phyloP scores from a whole-genome alignment of 2,329 filamentous ascomycete genomes.

The Penicillium sclerotigenum region DNA sequence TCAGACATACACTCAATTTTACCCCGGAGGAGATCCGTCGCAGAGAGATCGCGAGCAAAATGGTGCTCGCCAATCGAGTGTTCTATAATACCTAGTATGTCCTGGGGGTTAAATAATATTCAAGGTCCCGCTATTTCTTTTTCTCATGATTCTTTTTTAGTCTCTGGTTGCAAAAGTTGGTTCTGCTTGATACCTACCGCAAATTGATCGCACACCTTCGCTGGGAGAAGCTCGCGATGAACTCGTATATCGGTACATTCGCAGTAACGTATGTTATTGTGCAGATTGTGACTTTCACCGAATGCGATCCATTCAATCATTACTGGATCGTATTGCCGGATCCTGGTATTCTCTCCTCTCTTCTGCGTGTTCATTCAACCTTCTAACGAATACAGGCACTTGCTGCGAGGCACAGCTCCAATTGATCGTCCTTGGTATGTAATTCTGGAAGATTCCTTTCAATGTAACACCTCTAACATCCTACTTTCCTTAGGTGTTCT shows the following conservation, averaged over 20 bases:
- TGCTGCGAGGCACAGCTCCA: conserved; percentile 16
- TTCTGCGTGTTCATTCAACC: background rate
- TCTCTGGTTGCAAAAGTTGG: conserved; percentile 18
- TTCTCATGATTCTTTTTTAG: conserved; percentile 9
- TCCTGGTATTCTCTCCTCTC: conserved; percentile 7
- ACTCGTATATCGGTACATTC: conserved; percentile 9
- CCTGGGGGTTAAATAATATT: background rate
- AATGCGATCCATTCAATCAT: conserved; percentile 16
- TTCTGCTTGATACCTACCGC: conserved; percentile 18
- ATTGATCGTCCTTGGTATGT: conserved; percentile 15
- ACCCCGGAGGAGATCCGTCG: conserved; percentile 32
- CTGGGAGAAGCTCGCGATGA: conserved; percentile 16
- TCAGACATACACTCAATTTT: conserved; percentile 26
- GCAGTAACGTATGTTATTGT: conserved; percentile 13
- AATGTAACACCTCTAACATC: background rate
- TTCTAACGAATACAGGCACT: conserved; percentile 5
- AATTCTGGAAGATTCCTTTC: background rate
- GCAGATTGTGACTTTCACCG: conserved; percentile 17
- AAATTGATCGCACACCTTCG: conserved; percentile 10
- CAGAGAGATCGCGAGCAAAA: conserved; percentile 36
- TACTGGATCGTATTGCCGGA: conserved; percentile 17
- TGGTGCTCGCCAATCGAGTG: conserved; percentile 33
- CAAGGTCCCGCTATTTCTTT: background rate
- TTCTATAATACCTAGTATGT: conserved; percentile 39
- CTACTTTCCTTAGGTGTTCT: conserved; percentile 4